These are phyloP conservation scores for Aureobasidium vineae DNA, from an alignment of 2,329 filamentous ascomycete species.

Conservation along the genomic window DNA sequence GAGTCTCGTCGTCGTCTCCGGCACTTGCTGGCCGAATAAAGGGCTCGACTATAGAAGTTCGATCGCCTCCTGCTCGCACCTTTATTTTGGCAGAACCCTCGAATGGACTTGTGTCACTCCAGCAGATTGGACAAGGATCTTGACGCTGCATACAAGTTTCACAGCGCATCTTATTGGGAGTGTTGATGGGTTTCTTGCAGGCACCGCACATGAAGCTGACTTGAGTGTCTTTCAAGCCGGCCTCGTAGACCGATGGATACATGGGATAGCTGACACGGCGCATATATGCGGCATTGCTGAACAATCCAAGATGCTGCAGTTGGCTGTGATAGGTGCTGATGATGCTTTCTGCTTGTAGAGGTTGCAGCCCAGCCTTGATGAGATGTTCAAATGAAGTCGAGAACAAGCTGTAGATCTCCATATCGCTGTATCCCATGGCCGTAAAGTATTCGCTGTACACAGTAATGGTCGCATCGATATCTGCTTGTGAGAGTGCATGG, in stretches of 20 bases:
- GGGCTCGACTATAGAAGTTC: constrained; percentile 14
- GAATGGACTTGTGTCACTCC: constrained; percentile 45
- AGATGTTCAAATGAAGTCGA: constrained; percentile 43
- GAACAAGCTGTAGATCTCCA: constrained; percentile 44
- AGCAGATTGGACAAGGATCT: constrained; percentile 48
- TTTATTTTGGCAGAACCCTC: constrained; percentile 37
- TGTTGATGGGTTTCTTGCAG: constrained; percentile 57
- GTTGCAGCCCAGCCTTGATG: constrained; percentile 47
- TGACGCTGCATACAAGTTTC: constrained; percentile 50
- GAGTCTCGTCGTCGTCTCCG: background rate
- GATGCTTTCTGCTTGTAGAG: constrained; percentile 55
- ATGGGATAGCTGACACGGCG: constrained; percentile 55
- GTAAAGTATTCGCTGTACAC: constrained; percentile 44
- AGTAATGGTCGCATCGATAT: constrained; percentile 39
- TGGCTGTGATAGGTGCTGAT: constrained; percentile 59
- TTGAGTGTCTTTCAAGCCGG: constrained; percentile 54
- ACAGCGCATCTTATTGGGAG: constrained; percentile 53
- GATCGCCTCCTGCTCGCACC: constrained; percentile 29
- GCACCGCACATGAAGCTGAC: constrained; percentile 56
- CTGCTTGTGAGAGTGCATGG: constrained; percentile 37
- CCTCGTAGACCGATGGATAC: constrained; percentile 58
- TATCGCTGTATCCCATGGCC: constrained; percentile 40
- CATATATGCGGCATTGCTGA: constrained; percentile 55
- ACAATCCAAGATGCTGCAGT: constrained; percentile 49
- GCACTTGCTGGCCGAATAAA: background rate